Evolutionary conservation across 2,329 filamentous ascomycete genomes (phyloP).

Genomic region (Septoria petroselini): DNA sequence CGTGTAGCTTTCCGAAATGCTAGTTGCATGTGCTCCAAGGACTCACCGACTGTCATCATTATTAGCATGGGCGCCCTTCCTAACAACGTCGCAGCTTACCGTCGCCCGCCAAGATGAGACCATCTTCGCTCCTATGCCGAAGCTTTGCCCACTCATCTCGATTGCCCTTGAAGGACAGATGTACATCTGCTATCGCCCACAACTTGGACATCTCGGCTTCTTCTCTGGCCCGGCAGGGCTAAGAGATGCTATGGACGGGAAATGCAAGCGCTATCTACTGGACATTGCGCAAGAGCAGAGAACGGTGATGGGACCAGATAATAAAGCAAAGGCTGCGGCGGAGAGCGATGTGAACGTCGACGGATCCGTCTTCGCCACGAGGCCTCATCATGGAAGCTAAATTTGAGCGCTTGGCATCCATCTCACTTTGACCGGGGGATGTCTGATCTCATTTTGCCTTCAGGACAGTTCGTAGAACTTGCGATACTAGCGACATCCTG

Average conservation of each 20-base stretch:
- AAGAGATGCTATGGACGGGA: neutral
- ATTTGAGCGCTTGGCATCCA: conserved; percentile 12
- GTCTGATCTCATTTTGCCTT: neutral
- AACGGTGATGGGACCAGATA: neutral
- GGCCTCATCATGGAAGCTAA: conserved; percentile 8
- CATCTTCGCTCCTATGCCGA: conserved; percentile 42
- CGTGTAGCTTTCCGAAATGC: conserved; percentile 44
- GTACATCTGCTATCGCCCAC: conserved; percentile 49
- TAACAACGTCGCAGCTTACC: conserved; percentile 24
- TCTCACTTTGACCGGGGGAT: conserved; percentile 3
- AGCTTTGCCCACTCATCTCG: conserved; percentile 45
- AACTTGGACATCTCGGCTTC: conserved; percentile 27
- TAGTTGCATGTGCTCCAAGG: conserved; percentile 36
- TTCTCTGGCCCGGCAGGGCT: neutral
- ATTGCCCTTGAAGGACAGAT: conserved; percentile 48
- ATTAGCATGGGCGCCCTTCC: conserved; percentile 13
- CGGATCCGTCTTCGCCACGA: too few species aligned
- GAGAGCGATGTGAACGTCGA: neutral
- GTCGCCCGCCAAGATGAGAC: conserved; percentile 48
- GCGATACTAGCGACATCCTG: neutral
- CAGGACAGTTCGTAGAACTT: too few species aligned
- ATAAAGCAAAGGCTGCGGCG: neutral
- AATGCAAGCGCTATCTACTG: neutral
- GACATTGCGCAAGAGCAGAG: neutral
- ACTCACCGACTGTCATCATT: conserved; percentile 35